Evolutionary conservation across 257 asterid genomes (phyloP).

Genomic region (Cynanchum wilfordii): DNA sequence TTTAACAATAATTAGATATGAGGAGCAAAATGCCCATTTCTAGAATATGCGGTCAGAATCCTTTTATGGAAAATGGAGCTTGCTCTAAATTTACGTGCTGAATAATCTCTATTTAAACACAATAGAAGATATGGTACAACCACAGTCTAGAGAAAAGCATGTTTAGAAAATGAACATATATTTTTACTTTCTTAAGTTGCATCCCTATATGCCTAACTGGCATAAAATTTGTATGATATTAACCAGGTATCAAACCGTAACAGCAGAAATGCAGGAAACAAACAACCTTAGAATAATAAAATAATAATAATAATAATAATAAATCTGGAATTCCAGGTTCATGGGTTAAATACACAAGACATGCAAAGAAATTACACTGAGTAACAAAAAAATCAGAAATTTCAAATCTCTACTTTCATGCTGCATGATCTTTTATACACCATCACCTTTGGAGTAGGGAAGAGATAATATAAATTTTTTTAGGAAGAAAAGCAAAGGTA

Average conservation of each 20-base stretch:
- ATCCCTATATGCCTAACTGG: neutral
- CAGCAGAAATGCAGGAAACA: neutral
- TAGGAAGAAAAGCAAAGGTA: neutral
- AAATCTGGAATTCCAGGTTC: neutral
- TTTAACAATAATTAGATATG: neutral
- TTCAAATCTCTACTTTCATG: slow-evolving; percentile 1
- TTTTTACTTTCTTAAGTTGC: neutral
- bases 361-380: neutral
- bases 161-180: neutral
- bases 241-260: neutral
- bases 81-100: neutral
- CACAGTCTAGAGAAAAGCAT: neutral
- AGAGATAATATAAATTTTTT: neutral
- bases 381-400: neutral
- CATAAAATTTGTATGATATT: neutral
- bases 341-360: neutral
- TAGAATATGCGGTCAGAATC: neutral
- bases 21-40: neutral
- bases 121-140: neutral
- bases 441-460: neutral
- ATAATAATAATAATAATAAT: too few relatives aligned
- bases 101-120: neutral
- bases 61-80: neutral
- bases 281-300: neutral
- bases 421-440: neutral